These are phyloP conservation scores for Fusarium sulawesiense DNA, from an alignment of 2,329 filamentous ascomycete species.

Conservation along the genomic window DNA sequence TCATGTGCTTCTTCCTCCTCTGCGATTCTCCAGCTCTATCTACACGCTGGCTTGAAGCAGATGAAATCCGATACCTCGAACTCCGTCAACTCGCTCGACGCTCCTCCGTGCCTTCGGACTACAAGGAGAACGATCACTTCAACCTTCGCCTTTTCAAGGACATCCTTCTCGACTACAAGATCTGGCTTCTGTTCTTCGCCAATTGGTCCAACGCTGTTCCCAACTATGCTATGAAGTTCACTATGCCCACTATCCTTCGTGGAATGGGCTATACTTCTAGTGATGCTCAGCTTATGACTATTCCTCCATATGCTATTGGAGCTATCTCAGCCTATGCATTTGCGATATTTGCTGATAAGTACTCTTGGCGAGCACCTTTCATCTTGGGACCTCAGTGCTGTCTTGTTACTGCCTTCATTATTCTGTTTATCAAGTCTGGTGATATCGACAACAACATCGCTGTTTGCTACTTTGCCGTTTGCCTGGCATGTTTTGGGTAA, in stretches of 20 bases:
- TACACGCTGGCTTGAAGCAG: conserved; percentile 16
- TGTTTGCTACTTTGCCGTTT: conserved; percentile 20
- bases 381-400: conserved; percentile 20
- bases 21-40: conserved; percentile 11
- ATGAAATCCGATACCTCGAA: conserved; percentile 18
- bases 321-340: conserved; percentile 20
- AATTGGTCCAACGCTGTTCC: conserved; percentile 57
- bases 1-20: conserved; percentile 18
- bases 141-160: conserved; percentile 44
- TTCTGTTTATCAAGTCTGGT: conserved; percentile 14
- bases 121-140: conserved; percentile 20
- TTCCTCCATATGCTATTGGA: conserved; percentile 16
- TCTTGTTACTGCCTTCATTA: conserved; percentile 13
- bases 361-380: conserved; percentile 18
- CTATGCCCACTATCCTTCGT: conserved; percentile 54
- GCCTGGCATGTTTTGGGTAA: conserved; percentile 23
- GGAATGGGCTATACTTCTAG: conserved; percentile 55
- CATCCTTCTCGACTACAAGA: conserved; percentile 61
- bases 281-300: conserved; percentile 46
- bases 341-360: conserved; percentile 22
- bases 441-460: conserved; percentile 14
- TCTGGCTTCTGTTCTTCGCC: conserved; percentile 55
- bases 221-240: conserved; percentile 51
- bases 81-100: conserved; percentile 6
- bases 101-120: conserved; percentile 2